These are phyloP conservation scores for Mucor indicus DNA, from an alignment of 371 early-diverging fungal species.

Conservation along the genomic window DNA sequence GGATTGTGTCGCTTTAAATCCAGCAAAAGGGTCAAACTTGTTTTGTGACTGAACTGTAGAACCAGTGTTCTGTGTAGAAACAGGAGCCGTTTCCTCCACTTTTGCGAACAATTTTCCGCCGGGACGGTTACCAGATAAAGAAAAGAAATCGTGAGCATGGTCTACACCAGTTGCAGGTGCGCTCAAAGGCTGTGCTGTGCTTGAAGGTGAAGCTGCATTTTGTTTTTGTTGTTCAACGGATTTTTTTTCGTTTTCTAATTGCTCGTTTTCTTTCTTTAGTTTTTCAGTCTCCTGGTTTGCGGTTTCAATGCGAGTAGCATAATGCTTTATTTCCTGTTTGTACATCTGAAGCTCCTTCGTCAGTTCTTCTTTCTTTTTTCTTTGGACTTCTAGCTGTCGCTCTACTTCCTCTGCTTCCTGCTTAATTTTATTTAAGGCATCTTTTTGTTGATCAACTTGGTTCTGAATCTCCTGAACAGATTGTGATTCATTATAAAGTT, in stretches of 20 bases:
- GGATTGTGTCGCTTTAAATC: slow-evolving; percentile 18
- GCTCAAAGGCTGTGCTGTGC: neutral
- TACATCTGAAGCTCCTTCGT: slow-evolving; percentile 29
- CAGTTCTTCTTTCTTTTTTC: slow-evolving; percentile 28
- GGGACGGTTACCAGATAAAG: slow-evolving; percentile 15
- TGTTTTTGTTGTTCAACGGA: too few species aligned
- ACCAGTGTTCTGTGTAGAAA: neutral
- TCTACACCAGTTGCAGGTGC: neutral
- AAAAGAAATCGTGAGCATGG: slow-evolving; percentile 15
- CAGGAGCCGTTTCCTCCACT: slow-evolving; percentile 1
- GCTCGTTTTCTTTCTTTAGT: slow-evolving; percentile 20
- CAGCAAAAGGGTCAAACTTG: slow-evolving; percentile 41
- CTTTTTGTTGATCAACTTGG: slow-evolving; percentile 29
- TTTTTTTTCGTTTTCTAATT: slow-evolving; percentile 16
- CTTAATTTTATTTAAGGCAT: slow-evolving; percentile 23
- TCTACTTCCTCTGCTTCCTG: slow-evolving; percentile 38
- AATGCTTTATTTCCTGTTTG: slow-evolving; percentile 35
- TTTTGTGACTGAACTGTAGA: slow-evolving; percentile 1
- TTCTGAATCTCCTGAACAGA: slow-evolving; percentile 25
- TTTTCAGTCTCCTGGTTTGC: slow-evolving; percentile 17
- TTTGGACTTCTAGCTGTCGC: slow-evolving; percentile 23
- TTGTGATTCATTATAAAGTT: slow-evolving; percentile 20
- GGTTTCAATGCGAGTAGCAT: slow-evolving; percentile 26
- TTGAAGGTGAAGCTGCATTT: neutral
- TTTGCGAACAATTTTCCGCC: slow-evolving; percentile 23